phyloP scores from a whole-genome alignment of 106 monocot genomes.

The Vanilla planifolia region DNA sequence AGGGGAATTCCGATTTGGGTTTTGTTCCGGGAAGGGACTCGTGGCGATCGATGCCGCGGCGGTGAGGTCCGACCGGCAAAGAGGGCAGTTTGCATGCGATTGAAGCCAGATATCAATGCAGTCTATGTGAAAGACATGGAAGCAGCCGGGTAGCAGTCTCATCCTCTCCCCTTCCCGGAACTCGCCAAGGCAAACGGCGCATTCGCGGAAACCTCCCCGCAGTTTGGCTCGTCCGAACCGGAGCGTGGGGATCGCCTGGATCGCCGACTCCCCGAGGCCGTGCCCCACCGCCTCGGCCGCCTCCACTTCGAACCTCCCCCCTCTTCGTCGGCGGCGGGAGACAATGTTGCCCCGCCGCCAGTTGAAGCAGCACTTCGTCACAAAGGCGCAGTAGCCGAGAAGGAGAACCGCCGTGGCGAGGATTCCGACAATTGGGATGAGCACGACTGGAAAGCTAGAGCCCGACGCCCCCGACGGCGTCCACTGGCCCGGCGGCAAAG shows the following conservation, averaged over 20 bases:
- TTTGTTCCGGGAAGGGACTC: neutral
- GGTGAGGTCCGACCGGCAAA: slow-evolving; percentile 14
- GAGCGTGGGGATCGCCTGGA: slow-evolving; percentile 31
- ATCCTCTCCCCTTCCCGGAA: slow-evolving; percentile 36
- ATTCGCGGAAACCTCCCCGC: slow-evolving; percentile 4
- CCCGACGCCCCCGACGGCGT: neutral
- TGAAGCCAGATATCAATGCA: slow-evolving; percentile 51
- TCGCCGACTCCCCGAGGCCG: slow-evolving; percentile 22
- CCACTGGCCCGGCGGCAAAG: too few relatives aligned
- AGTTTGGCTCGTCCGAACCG: neutral
- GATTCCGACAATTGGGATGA: slow-evolving; percentile 13
- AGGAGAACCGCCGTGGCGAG: slow-evolving; percentile 11
- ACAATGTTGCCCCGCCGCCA: slow-evolving; percentile 3
- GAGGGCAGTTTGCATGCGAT: slow-evolving; percentile 42
- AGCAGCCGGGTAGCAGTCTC: slow-evolving; percentile 33
- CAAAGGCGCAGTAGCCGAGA: slow-evolving; percentile 14
- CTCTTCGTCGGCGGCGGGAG: neutral
- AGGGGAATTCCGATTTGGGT: neutral
- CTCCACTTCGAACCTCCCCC: too few relatives aligned
- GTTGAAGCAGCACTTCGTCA: slow-evolving; percentile 24
- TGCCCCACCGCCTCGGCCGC: neutral
- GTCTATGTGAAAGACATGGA: slow-evolving; percentile 44
- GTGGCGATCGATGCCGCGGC: neutral
- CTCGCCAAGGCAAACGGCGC: slow-evolving; percentile 35
- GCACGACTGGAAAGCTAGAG: slow-evolving; percentile 6